These are phyloP conservation scores for Albugo laibachii DNA, from an alignment of 352 stramenopile species.

Conservation along the genomic window DNA sequence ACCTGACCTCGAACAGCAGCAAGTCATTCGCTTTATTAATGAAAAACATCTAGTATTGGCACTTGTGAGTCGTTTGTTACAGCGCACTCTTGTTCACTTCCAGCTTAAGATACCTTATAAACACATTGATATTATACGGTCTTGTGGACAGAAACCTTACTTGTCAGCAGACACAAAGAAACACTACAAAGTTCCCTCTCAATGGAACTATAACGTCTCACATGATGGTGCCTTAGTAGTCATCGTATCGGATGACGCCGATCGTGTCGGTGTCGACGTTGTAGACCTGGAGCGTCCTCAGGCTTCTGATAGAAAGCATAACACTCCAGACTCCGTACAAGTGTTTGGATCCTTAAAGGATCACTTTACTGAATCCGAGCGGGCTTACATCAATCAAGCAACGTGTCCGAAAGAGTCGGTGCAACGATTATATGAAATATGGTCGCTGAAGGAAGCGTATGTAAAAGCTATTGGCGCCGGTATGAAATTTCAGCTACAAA, in stretches of 20 bases:
- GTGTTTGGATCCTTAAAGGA: constrained; percentile 17
- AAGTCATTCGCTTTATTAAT: constrained; percentile 40
- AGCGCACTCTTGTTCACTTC: constrained; percentile 22
- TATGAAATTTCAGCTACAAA: constrained; percentile 31
- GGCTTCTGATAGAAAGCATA: not conserved
- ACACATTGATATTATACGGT: constrained; percentile 32
- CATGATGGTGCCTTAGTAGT: constrained; percentile 49
- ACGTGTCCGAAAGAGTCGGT: not conserved
- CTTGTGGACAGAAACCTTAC: not conserved
- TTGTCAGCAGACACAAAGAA: not conserved
- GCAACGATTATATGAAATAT: constrained; percentile 9
- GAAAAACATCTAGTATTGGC: constrained; percentile 43
- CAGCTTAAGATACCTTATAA: constrained; percentile 14
- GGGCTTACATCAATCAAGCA: constrained; percentile 23
- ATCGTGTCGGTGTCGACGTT: constrained; percentile 51
- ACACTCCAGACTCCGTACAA: constrained; percentile 2
- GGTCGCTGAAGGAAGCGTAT: constrained; percentile 60
- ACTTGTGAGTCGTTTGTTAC: constrained; percentile 38
- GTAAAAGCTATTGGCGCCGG: constrained; percentile 58
- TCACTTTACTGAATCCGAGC: constrained; percentile 41
- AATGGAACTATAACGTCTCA: constrained; percentile 72
- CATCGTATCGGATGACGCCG: constrained; percentile 20
- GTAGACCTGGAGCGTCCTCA: constrained; percentile 12
- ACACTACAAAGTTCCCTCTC: constrained; percentile 2
- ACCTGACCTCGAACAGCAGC: constrained; percentile 16